These are phyloP conservation scores for Cercophora newfieldiana DNA, from an alignment of 495 filamentous ascomycete species.

Conservation along the genomic window DNA sequence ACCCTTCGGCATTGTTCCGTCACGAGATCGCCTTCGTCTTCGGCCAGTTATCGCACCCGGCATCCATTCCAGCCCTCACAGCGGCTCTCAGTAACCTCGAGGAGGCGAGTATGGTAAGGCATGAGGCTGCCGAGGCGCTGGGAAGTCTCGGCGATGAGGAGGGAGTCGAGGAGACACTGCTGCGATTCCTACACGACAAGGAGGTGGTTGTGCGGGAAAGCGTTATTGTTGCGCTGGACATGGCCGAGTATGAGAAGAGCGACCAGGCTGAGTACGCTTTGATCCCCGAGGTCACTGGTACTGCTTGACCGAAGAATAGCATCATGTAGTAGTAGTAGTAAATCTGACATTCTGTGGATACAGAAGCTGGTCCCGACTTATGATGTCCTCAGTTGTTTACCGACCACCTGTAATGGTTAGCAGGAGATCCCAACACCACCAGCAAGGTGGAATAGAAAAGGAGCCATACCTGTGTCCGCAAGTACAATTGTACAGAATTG, in stretches of 20 bases:
- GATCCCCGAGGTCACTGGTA: conserved; percentile 60
- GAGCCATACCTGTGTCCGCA: conserved; percentile 76
- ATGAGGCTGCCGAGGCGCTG: conserved; percentile 97
- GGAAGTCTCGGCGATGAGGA: conserved; percentile 92
- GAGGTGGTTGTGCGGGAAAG: conserved; percentile 94
- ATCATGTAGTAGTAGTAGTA: not conserved
- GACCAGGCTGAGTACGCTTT: conserved; percentile 88
- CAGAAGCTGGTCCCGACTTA: not conserved
- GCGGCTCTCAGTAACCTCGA: conserved; percentile 72
- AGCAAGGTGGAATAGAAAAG: not conserved
- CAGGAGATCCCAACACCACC: not conserved
- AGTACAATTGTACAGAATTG: conserved; percentile 82
- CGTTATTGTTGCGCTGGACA: conserved; percentile 91
- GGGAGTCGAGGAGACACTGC: conserved; percentile 83
- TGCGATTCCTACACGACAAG: conserved; percentile 80
- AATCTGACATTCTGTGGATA: not conserved
- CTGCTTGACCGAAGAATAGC: conserved; percentile 20
- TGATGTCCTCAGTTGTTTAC: conserved; percentile 33
- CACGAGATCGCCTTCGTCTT: conserved; percentile 99
- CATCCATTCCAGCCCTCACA: conserved; percentile 88
- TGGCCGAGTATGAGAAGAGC: conserved; percentile 95
- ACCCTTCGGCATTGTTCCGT: conserved; percentile 90
- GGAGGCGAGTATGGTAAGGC: conserved; percentile 93
- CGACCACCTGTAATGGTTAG: conserved; percentile 50
- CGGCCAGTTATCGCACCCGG: conserved; percentile 91